Conservation (phyloP, 805 yeast genomes). For the Saccharomycopsis capsularis region DNA sequence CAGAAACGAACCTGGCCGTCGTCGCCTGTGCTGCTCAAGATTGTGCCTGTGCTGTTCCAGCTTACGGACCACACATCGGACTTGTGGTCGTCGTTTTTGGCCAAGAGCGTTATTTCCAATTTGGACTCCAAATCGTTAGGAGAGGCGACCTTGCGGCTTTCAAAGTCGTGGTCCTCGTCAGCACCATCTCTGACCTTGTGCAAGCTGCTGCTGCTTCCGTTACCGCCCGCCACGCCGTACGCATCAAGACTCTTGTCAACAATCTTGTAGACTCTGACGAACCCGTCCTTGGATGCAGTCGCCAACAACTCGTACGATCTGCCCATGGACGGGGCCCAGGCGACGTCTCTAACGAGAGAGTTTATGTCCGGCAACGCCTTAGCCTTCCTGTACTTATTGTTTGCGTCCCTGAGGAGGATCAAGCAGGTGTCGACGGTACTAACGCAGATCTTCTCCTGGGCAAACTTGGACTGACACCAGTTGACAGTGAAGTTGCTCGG, state of each 20-base stretch:
- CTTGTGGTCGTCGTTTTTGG: constrained; percentile 67
- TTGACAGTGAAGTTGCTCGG: constrained; percentile 81
- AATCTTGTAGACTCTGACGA: constrained; percentile 76
- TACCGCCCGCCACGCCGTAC: constrained; percentile 13
- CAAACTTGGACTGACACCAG: constrained; percentile 87
- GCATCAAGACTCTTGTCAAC: constrained; percentile 33
- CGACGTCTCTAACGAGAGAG: constrained; percentile 78
- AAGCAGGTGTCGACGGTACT: constrained; percentile 84
- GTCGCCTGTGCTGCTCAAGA: constrained; percentile 89
- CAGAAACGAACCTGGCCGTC: constrained; percentile 89
- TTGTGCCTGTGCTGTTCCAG: constrained; percentile 93
- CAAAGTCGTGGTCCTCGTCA: constrained; percentile 5
- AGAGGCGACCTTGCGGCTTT: background rate
- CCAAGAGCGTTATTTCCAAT: constrained; percentile 29
- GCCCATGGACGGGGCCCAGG: constrained; percentile 98
- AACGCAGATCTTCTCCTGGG: constrained; percentile 73
- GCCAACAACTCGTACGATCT: constrained; percentile 82
- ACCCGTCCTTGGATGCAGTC: constrained; percentile 94
- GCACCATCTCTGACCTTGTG: background rate
- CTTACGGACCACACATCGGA: constrained; percentile 94
- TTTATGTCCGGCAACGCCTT: constrained; percentile 57
- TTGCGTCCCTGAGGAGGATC: constrained; percentile 41
- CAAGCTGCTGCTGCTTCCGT: constrained; percentile 15
- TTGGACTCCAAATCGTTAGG: background rate
- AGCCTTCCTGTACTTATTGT: constrained; percentile 13